These are phyloP conservation scores for Leccinum longicurvipes DNA, from an alignment of 768 basidiomycete species.

Conservation along the genomic window DNA sequence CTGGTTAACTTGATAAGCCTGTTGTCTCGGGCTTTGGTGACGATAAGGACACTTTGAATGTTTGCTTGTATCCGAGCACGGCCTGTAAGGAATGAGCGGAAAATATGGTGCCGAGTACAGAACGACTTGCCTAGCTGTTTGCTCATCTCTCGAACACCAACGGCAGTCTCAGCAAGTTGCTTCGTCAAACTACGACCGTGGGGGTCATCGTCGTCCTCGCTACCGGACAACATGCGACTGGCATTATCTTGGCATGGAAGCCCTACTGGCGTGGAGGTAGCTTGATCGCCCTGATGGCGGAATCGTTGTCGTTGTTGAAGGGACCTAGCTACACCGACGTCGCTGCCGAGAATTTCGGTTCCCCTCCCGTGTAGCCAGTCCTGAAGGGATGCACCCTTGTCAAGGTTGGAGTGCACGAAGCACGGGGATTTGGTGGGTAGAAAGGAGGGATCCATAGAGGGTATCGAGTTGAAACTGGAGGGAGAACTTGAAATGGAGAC, in stretches of 20 bases:
- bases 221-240: conserved; percentile 14
- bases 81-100: conserved; percentile 46
- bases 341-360: conserved; percentile 23
- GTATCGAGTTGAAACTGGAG: conserved; percentile 25
- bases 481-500: conserved; percentile 28
- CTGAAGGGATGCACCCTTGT: conserved; percentile 72
- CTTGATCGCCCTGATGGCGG: conserved; percentile 7
- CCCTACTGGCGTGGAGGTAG: conserved; percentile 10
- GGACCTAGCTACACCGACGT: conserved; percentile 51
- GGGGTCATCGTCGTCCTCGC: conserved; percentile 65
- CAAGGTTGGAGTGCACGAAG: conserved; percentile 90
- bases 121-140: conserved; percentile 81
- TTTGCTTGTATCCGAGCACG: conserved; percentile 88
- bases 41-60: conserved; percentile 90
- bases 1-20: conserved; percentile 92
- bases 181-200: conserved; percentile 78
- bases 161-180: conserved; percentile 94
- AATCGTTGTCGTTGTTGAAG: conserved; percentile 33
- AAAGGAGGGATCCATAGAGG: conserved; percentile 26
- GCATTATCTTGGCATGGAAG: conserved; percentile 16
- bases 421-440: conserved; percentile 64
- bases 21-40: conserved; percentile 98
- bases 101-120: neutral
- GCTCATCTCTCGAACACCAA: conserved; percentile 97
- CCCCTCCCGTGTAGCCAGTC: conserved; percentile 61